A percentile compares a stretch with the other conserved stretches of the same genome.
Conservation (phyloP, 257 asterid genomes). For the Nicotiana undulata region DNA sequence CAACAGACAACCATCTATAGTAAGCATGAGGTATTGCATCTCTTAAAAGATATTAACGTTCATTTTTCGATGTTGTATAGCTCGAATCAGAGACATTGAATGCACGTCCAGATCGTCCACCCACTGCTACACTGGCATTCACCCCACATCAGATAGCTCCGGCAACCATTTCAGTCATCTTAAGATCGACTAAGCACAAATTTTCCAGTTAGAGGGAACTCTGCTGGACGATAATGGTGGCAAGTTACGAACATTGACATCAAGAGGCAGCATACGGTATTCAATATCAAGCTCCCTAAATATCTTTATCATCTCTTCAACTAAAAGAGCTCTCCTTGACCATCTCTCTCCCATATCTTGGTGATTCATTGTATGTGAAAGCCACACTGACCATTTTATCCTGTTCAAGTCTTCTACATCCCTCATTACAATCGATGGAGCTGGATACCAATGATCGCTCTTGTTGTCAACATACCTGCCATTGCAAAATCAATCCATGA, state of each 20-base stretch:
- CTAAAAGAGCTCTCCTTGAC: constrained; percentile 56
- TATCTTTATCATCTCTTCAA: constrained; percentile 64
- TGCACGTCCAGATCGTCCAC: not conserved
- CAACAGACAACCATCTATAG: not conserved
- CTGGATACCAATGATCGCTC: constrained; percentile 72
- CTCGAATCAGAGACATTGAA: not conserved
- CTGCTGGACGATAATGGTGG: constrained; percentile 45
- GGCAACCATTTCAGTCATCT: not conserved
- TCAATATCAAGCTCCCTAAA: constrained; percentile 78
- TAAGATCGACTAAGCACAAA: constrained; percentile 9
- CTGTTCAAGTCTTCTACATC: constrained; percentile 84
- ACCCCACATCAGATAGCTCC: not conserved
- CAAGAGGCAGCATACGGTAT: constrained; percentile 64
- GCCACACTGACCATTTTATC: constrained; percentile 72
- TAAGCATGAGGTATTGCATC: not conserved
- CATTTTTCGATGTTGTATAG: too few relatives aligned
- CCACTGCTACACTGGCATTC: not conserved
- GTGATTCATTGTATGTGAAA: constrained; percentile 59
- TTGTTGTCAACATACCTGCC: constrained; percentile 55
- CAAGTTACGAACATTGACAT: constrained; percentile 64
- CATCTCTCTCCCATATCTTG: constrained; percentile 93
- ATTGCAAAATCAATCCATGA: not conserved
- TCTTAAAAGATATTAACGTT: not conserved
- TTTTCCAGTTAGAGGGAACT: constrained; percentile 74
- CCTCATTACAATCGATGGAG: constrained; percentile 62